phyloP scores from a whole-genome alignment of 495 filamentous ascomycete species.

The Chaetomidium leptoderma region DNA sequence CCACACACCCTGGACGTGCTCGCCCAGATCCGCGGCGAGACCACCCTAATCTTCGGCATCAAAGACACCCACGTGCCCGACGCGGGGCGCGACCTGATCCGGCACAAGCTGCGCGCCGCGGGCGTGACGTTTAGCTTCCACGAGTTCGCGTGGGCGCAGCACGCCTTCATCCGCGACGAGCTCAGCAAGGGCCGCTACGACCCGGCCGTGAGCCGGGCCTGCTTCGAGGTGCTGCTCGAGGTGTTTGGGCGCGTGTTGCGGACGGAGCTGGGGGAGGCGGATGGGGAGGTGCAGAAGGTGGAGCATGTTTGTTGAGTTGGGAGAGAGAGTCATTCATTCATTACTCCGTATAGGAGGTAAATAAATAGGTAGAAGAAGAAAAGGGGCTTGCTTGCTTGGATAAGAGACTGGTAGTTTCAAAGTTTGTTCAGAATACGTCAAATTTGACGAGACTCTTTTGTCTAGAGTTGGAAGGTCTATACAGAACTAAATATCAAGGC shows the following conservation, averaged over 20 bases:
- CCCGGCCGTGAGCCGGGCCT: constrained; percentile 78
- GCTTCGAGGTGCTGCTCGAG: constrained; percentile 87
- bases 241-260: constrained; percentile 75
- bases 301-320: constrained; percentile 31
- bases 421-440: background rate
- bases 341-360: too few relatives aligned
- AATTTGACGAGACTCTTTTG: background rate
- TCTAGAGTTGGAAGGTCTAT: background rate
- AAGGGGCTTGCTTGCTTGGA: too few relatives aligned
- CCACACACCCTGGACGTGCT: constrained; percentile 45
- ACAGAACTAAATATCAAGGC: background rate
- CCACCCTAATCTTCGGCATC: constrained; percentile 88
- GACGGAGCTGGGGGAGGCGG: constrained; percentile 62
- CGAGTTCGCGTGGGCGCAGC: constrained; percentile 87
- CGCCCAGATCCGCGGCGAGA: constrained; percentile 68
- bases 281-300: constrained; percentile 30
- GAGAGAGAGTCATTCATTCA: too few relatives aligned
- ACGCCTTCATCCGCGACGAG: constrained; percentile 96
- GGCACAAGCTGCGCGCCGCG: constrained; percentile 72
- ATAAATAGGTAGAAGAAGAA: too few relatives aligned
- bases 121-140: constrained; percentile 77
- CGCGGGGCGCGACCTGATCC: constrained; percentile 78
- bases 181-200: constrained; percentile 91
- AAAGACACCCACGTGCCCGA: constrained; percentile 87
- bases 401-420: too few relatives aligned